Evolutionary conservation across 2,329 filamentous ascomycete genomes (phyloP).

Genomic region (Talaromyces marneffei): DNA sequence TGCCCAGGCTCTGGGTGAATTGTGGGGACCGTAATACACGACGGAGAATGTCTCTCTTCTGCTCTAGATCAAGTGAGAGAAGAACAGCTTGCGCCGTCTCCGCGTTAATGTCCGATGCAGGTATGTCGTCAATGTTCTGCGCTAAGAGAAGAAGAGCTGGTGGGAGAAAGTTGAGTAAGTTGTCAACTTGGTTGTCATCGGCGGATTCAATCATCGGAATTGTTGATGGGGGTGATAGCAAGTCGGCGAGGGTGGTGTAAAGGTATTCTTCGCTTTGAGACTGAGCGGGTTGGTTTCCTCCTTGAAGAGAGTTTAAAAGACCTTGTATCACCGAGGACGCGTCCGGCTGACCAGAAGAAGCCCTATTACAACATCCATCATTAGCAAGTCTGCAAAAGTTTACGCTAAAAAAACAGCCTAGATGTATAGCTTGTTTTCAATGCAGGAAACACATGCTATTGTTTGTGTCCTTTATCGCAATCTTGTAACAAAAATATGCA

Average conservation of each 20-base stretch:
- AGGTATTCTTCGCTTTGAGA: conserved; percentile 52
- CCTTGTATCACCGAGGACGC: conserved; percentile 76
- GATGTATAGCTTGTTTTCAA: conserved; percentile 8
- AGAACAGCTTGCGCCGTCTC: conserved; percentile 67
- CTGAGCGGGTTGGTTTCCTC: conserved; percentile 43
- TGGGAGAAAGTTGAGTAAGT: conserved; percentile 71
- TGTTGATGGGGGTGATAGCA: conserved; percentile 72
- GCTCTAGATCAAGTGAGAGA: conserved; percentile 62
- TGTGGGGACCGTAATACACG: conserved; percentile 84
- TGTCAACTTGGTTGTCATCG: conserved; percentile 60
- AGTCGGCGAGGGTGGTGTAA: conserved; percentile 79
- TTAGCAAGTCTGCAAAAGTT: conserved; percentile 11
- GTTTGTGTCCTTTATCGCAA: conserved; percentile 9
- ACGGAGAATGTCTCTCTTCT: conserved; percentile 76
- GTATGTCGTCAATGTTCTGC: conserved; percentile 58
- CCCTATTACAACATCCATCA: conserved; percentile 43
- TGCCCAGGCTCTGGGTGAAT: conserved; percentile 78
- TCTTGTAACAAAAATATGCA: conserved; percentile 10
- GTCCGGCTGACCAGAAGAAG: conserved; percentile 57
- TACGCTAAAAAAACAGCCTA: conserved; percentile 10
- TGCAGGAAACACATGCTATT: conserved; percentile 4
- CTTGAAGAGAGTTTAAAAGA: conserved; percentile 76
- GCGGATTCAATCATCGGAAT: conserved; percentile 68
- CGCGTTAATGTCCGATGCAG: conserved; percentile 61
- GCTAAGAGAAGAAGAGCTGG: conserved; percentile 70